Evolutionary conservation across 2,329 filamentous ascomycete genomes (phyloP).

Genomic region (Dactylella cylindrospora): DNA sequence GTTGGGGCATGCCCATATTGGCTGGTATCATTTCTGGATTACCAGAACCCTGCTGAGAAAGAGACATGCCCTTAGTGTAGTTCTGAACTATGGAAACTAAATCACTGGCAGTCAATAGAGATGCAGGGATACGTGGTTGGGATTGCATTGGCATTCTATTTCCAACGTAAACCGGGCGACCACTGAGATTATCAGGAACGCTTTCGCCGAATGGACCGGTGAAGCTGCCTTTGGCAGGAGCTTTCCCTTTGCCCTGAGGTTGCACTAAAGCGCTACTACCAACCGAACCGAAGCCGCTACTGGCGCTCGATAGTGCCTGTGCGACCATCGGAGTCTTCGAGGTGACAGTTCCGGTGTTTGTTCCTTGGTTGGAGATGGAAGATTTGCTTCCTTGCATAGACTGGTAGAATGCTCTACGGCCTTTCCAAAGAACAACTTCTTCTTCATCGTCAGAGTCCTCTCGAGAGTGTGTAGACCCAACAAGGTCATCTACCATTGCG

Average conservation of each 20-base stretch:
- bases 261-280: not conserved
- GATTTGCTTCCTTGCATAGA: slow-evolving; percentile 15
- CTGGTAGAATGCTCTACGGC: slow-evolving; percentile 19
- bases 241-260: slow-evolving; percentile 19
- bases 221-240: slow-evolving; percentile 14
- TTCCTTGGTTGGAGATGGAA: slow-evolving; percentile 10
- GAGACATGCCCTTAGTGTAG: slow-evolving; percentile 26
- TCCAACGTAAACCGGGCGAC: not conserved
- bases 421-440: slow-evolving; percentile 38
- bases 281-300: not conserved
- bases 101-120: slow-evolving; percentile 40
- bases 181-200: not conserved
- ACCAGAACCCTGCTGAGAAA: slow-evolving; percentile 3
- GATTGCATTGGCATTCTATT: not conserved
- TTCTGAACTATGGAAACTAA: slow-evolving; percentile 44
- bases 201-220: slow-evolving; percentile 10
- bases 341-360: slow-evolving; percentile 33
- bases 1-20: slow-evolving; percentile 12
- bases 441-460: slow-evolving; percentile 46
- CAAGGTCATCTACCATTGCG: slow-evolving; percentile 48
- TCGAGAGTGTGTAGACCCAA: slow-evolving; percentile 46
- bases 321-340: slow-evolving; percentile 34
- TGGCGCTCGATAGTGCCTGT: slow-evolving; percentile 18
- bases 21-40: not conserved
- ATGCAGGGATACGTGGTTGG: not conserved